These are phyloP conservation scores for Aegilops sharonensis DNA, from an alignment of 176 grass and related monocot genomes.

Conservation along the genomic window DNA sequence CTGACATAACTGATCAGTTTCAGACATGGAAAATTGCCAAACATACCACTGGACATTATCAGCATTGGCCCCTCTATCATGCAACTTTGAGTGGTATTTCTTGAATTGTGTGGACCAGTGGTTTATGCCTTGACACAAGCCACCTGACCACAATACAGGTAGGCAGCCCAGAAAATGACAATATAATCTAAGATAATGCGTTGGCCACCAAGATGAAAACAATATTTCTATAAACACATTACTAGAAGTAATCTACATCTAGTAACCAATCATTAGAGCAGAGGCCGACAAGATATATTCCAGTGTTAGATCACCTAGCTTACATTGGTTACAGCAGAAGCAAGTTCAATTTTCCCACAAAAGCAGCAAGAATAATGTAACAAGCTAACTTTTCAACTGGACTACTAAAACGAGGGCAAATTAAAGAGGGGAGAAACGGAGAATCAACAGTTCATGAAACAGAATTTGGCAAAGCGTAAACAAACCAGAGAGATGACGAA, in stretches of 20 bases:
- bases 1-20: neutral
- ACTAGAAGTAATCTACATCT: neutral
- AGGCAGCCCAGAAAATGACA: slow-evolving; percentile 5
- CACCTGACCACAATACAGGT: slow-evolving; percentile 4
- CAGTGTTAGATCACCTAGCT: neutral
- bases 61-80: neutral
- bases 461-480: slow-evolving; percentile 34
- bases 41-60: neutral
- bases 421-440: neutral
- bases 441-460: neutral
- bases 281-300: neutral
- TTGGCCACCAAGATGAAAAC: neutral
- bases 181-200: neutral
- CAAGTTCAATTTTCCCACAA: neutral
- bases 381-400: neutral
- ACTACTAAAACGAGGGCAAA: neutral
- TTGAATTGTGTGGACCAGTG: neutral
- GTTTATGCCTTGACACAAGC: neutral
- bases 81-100: neutral
- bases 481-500: slow-evolving; percentile 89
- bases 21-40: neutral
- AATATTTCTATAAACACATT: neutral
- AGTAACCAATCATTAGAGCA: neutral
- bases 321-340: neutral
- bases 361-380: neutral